Conservation (phyloP, 2,329 filamentous ascomycete genomes). For the Xylariaceae sp. region DNA sequence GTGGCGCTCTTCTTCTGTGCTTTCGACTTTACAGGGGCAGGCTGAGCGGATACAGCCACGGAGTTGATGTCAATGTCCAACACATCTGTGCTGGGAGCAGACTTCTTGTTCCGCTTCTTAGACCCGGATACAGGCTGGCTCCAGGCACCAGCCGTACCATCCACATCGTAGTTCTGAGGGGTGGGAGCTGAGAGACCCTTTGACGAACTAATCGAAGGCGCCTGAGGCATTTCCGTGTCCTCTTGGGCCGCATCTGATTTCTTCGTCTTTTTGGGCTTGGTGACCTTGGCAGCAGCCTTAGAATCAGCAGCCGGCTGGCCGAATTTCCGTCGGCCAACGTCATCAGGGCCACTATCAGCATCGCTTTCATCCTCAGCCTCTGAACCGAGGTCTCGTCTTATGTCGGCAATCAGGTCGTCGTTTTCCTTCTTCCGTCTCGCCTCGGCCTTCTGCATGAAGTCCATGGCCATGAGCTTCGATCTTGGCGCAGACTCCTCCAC, state of each 20-base stretch:
- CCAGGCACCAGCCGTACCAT: constrained; percentile 31
- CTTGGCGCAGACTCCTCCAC: constrained; percentile 48
- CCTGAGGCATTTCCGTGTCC: constrained; percentile 32
- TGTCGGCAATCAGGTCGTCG: constrained; percentile 65
- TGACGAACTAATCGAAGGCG: constrained; percentile 20
- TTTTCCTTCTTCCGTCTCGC: constrained; percentile 72
- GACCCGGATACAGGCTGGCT: constrained; percentile 25
- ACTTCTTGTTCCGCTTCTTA: constrained; percentile 29
- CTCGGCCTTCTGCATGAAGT: constrained; percentile 91
- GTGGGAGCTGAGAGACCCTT: constrained; percentile 23
- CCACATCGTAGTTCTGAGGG: constrained; percentile 12
- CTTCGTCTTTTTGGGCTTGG: constrained; percentile 30
- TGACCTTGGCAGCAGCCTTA: constrained; percentile 20
- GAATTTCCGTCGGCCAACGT: constrained; percentile 66
- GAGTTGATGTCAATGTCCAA: constrained; percentile 30
- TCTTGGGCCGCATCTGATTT: constrained; percentile 38
- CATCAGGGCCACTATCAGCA: constrained; percentile 46
- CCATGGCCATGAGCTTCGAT: constrained; percentile 73
- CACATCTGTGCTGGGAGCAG: constrained; percentile 20
- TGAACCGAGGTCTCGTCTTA: constrained; percentile 68
- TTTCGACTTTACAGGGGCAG: constrained; percentile 22
- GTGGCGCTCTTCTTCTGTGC: constrained; percentile 29
- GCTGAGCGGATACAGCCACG: constrained; percentile 23
- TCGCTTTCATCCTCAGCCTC: constrained; percentile 47
- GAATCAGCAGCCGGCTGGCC: constrained; percentile 43